Percentiles rank a stretch among this genome's conserved stretches.
These are phyloP conservation scores for Eutrema yunnanense DNA, from an alignment of 345 rosid genomes.

Conservation along the genomic window DNA sequence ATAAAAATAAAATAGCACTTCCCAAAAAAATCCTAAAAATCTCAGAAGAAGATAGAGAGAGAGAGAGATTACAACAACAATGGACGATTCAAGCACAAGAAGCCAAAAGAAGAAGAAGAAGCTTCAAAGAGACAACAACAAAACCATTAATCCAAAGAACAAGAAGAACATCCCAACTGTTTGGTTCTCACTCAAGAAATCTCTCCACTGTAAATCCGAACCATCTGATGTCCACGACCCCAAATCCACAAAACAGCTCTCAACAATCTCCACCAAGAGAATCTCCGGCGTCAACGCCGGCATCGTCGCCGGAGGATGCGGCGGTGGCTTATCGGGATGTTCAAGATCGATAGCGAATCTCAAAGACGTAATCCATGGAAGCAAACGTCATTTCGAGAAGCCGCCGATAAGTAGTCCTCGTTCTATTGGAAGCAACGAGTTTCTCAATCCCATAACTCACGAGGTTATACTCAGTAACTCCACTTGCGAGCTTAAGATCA, in stretches of 20 bases:
- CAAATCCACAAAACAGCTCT: slow-evolving; percentile 43
- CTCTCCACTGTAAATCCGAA: slow-evolving; percentile 61
- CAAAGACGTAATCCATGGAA: slow-evolving; percentile 95
- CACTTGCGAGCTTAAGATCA: slow-evolving; percentile 92
- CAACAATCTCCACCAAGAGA: slow-evolving; percentile 55
- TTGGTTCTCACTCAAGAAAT: slow-evolving; percentile 62
- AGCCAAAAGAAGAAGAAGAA: slow-evolving; percentile 24
- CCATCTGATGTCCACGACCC: slow-evolving; percentile 58
- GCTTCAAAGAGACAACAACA: slow-evolving; percentile 14
- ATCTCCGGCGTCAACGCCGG: slow-evolving; percentile 13
- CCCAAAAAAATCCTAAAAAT: slow-evolving; percentile 6
- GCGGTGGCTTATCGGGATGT: slow-evolving; percentile 81
- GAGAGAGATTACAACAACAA: slow-evolving; percentile 9
- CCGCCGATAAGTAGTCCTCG: slow-evolving; percentile 97
- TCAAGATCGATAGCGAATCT: slow-evolving; percentile 99
- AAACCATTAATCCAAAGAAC: not conserved
- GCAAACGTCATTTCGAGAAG: slow-evolving; percentile 84
- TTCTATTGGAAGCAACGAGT: slow-evolving; percentile 98
- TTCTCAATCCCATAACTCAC: slow-evolving; percentile 93
- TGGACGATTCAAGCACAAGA: slow-evolving; percentile 27
- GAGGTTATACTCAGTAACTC: slow-evolving; percentile 91
- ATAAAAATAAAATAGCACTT: not conserved
- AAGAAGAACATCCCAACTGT: slow-evolving; percentile 58
- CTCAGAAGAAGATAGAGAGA: not conserved
- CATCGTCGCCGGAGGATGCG: slow-evolving; percentile 26